Evolutionary conservation across 371 early-diverging fungal genomes (phyloP).

Genomic region (Actinomucor elegans): DNA sequence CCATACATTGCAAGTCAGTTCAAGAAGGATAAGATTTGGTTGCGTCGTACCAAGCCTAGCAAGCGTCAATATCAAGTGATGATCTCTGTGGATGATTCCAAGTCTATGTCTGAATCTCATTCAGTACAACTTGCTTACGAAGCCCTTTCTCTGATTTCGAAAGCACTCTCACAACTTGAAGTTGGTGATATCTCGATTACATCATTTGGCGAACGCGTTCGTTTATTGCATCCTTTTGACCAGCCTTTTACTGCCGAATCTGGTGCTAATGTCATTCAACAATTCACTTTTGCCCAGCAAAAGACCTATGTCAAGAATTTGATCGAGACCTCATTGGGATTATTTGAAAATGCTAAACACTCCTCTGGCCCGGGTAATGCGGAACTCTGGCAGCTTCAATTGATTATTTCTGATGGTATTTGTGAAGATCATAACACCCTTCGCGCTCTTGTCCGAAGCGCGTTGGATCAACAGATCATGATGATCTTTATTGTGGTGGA

Average conservation of each 20-base stretch:
- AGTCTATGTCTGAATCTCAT: slow-evolving; percentile 92
- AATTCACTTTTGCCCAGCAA: slow-evolving; percentile 91
- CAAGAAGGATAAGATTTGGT: slow-evolving; percentile 99
- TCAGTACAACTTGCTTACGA: slow-evolving; percentile 93
- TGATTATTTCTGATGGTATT: slow-evolving; percentile 96
- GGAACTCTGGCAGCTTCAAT: slow-evolving; percentile 94
- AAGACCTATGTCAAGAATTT: slow-evolving; percentile 83
- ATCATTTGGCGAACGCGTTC: slow-evolving; percentile 88
- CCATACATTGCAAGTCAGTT: slow-evolving; percentile 99
- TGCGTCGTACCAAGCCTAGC: slow-evolving; percentile 96
- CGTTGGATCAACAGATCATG: slow-evolving; percentile 88
- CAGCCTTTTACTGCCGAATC: slow-evolving; percentile 84
- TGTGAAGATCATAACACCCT: slow-evolving; percentile 91
- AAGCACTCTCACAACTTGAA: slow-evolving; percentile 91
- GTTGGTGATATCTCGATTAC: slow-evolving; percentile 90
- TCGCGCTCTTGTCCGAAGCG: slow-evolving; percentile 76
- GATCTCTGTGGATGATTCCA: slow-evolving; percentile 98
- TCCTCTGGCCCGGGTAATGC: slow-evolving; percentile 40
- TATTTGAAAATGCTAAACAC: slow-evolving; percentile 74
- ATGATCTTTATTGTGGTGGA: slow-evolving; percentile 95
- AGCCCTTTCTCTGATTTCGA: slow-evolving; percentile 87
- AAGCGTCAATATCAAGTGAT: slow-evolving; percentile 98
- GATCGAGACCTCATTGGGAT: slow-evolving; percentile 75
- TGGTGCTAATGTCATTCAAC: slow-evolving; percentile 84
- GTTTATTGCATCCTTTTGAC: slow-evolving; percentile 91